Evolutionary conservation across 495 filamentous ascomycete genomes (phyloP).

Genomic region (Penicillium samsonianum): DNA sequence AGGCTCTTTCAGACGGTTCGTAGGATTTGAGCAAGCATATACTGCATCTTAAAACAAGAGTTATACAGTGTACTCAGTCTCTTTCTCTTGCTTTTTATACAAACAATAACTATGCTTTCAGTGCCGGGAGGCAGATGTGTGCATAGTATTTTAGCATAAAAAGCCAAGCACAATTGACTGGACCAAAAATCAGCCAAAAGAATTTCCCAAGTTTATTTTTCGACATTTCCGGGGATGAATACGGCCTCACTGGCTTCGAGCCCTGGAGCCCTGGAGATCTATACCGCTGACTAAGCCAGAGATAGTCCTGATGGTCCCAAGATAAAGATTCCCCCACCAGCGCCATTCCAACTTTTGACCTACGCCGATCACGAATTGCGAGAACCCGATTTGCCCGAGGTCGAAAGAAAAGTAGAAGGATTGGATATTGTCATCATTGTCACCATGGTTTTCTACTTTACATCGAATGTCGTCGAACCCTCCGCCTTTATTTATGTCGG

Average conservation of each 20-base stretch:
- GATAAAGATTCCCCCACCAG: constrained; percentile 7
- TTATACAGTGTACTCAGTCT: background rate
- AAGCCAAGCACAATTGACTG: too few species aligned
- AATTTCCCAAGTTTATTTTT: background rate
- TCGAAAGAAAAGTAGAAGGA: background rate
- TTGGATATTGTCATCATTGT: constrained; percentile 8
- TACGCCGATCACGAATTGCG: constrained; percentile 7
- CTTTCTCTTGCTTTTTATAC: background rate
- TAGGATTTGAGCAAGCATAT: background rate
- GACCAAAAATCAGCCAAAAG: background rate
- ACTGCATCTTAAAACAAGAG: background rate
- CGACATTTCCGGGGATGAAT: background rate
- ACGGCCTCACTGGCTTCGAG: background rate
- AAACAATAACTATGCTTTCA: background rate
- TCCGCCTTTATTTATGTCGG: constrained; percentile 89
- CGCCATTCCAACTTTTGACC: constrained; percentile 9
- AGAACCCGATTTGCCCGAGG: background rate
- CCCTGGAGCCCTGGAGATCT: background rate
- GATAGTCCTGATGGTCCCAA: background rate
- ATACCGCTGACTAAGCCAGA: constrained; percentile 18
- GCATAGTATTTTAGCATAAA: background rate
- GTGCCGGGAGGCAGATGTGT: background rate
- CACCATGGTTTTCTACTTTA: constrained; percentile 95
- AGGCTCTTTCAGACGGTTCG: too few species aligned
- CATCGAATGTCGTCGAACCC: constrained; percentile 74